These are phyloP conservation scores for Wallemia ichthyophaga DNA, from an alignment of 1,284 basidiomycete genomes.

Conservation along the genomic window DNA sequence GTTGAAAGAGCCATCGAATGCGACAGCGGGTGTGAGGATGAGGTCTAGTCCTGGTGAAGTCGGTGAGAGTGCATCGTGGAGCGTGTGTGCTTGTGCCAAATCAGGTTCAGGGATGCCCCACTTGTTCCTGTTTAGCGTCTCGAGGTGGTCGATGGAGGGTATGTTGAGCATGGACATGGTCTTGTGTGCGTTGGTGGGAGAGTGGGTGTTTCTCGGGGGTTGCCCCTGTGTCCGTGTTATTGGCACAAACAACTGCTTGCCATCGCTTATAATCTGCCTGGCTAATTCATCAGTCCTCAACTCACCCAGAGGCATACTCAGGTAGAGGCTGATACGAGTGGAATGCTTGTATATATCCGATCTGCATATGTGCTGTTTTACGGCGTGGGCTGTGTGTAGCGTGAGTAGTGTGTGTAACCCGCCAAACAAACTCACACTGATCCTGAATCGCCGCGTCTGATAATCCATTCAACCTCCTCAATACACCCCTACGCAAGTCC, in stretches of 20 bases:
- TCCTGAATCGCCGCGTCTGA: neutral
- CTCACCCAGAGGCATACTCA: neutral
- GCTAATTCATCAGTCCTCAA: neutral
- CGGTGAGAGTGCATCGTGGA: neutral
- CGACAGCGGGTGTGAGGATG: neutral
- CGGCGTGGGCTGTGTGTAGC: neutral
- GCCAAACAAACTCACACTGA: neutral
- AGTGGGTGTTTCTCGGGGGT: too few species aligned
- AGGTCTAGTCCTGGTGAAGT: neutral
- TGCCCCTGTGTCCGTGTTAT: too few species aligned
- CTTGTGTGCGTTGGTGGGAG: neutral
- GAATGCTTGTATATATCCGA: neutral
- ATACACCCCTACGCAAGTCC: neutral
- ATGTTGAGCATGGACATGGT: neutral
- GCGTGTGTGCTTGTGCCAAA: neutral
- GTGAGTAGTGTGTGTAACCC: neutral
- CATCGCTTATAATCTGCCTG: neutral
- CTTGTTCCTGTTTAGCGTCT: neutral
- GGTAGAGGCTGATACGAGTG: neutral
- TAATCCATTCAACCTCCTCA: neutral
- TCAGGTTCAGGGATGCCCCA: neutral
- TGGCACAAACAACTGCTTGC: too few species aligned
- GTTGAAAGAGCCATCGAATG: neutral
- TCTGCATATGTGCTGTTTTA: neutral
- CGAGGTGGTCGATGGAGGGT: neutral